Percentiles rank a stretch among this genome's conserved stretches.
Conservation (phyloP, 768 basidiomycete species). For the Termitomyces sp. region DNA sequence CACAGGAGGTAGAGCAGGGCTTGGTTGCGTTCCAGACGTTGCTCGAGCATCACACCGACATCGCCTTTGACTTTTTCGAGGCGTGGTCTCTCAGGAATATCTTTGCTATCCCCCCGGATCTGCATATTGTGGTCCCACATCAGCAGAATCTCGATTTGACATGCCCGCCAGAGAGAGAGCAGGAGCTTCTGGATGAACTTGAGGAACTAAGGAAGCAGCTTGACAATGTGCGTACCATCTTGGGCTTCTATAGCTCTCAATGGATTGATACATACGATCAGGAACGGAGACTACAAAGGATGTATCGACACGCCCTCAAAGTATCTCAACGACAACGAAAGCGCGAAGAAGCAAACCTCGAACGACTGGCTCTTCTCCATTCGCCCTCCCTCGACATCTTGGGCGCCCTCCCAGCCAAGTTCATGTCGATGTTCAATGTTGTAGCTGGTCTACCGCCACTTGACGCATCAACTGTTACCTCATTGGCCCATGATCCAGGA, state of each 20-base stretch:
- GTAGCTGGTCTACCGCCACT: slow-evolving; percentile 46
- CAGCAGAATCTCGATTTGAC: slow-evolving; percentile 69
- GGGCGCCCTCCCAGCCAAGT: slow-evolving; percentile 29
- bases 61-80: slow-evolving; percentile 90
- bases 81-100: slow-evolving; percentile 87
- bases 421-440: slow-evolving; percentile 38
- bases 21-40: slow-evolving; percentile 84
- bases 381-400: slow-evolving; percentile 34
- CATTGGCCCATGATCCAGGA: slow-evolving; percentile 46
- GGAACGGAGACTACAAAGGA: slow-evolving; percentile 62
- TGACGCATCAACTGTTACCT: slow-evolving; percentile 29
- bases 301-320: slow-evolving; percentile 48
- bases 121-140: slow-evolving; percentile 71
- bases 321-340: slow-evolving; percentile 38
- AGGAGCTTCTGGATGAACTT: slow-evolving; percentile 60
- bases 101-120: slow-evolving; percentile 65
- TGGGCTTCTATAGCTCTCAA: not conserved
- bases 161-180: slow-evolving; percentile 48
- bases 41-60: slow-evolving; percentile 81
- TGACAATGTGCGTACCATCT: slow-evolving; percentile 51
- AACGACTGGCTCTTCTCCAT: slow-evolving; percentile 37
- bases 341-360: slow-evolving; percentile 38
- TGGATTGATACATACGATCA: slow-evolving; percentile 19
- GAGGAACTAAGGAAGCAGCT: slow-evolving; percentile 61
- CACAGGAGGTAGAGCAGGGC: slow-evolving; percentile 72